Conservation (phyloP, 257 asterid genomes). For the Nicotiana sylvestris region DNA sequence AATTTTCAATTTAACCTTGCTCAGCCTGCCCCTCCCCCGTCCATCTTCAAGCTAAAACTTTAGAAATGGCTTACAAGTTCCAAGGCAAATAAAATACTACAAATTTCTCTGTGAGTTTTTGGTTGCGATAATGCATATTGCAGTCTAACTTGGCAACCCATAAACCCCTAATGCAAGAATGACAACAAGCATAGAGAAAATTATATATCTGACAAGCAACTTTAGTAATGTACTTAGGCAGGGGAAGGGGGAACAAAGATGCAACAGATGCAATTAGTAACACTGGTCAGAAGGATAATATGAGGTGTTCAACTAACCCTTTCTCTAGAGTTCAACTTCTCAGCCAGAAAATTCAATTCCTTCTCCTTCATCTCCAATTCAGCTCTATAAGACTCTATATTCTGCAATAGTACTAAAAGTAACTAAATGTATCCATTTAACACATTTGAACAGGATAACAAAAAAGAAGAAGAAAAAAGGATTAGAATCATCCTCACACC, state of each 20-base stretch:
- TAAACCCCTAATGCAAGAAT: not conserved
- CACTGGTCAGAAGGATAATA: constrained; percentile 6
- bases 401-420: constrained; percentile 42
- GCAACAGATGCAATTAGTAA: not conserved
- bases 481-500: constrained; percentile 27
- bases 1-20: not conserved
- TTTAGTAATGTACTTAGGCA: not conserved
- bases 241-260: not conserved
- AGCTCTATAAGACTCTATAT: constrained; percentile 45
- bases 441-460: not conserved
- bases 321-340: constrained; percentile 67
- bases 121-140: not conserved
- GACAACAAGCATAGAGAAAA: not conserved
- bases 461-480: not conserved
- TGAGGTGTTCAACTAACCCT: constrained; percentile 47
- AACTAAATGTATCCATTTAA: not conserved
- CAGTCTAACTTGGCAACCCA: not conserved
- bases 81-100: not conserved
- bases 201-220: not conserved
- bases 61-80: not conserved
- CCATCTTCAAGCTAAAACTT: not conserved
- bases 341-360: constrained; percentile 47
- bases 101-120: not conserved
- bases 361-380: constrained; percentile 58
- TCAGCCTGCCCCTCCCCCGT: not conserved